Evolutionary conservation across 208 protist species (phyloP), one percentile per base, ranked within the genome.

Genomic region (Lotmaria passim): DNA sequence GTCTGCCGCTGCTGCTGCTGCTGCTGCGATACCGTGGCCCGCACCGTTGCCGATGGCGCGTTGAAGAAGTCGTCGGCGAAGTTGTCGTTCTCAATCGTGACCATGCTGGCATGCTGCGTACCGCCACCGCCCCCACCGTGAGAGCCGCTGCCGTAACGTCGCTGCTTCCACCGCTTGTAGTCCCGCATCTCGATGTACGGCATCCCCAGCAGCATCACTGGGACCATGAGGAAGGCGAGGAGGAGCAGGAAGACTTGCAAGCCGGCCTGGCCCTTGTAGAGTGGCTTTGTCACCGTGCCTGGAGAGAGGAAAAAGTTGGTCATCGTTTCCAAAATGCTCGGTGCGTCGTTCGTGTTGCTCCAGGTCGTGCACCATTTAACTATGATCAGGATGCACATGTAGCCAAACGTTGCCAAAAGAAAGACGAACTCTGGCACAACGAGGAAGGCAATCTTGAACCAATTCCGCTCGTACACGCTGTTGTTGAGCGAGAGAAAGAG

Each of bases 371-470:
- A 78, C 98, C 98, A 99, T 89, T 99, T 99, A 58, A 96, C 76
- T 46, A 99, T 80, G 57, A 99, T 99, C 17, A 99, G 75, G 65
- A 99, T 78, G 28, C 85, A 82, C 87, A 99, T 95, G 82, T 99
- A 99, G 50, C 98, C 96, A 72, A 98, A 98, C 36, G 96, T 97
- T 38, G 60, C 79, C 28, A 83, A 48, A 10, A 99, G 75, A 79
- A 99, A 99, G n/a, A 99, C 47, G 2, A 99, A 76, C 89, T 99
- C 93, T 47, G 98, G 98, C 51, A 99, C 86, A 69, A 98, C 98
- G 60, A 98, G 83, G 56, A 90, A 87, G 34, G 79, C 85, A 31
- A 99, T 76, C 55, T 96, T 83, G 23, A 90, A 59, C 53, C 75
- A 87, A 51, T 98, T 81, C 7, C 83, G 75, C 56, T 95, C 97